phyloP scores from a whole-genome alignment of 2,329 filamentous ascomycete genomes.

The Aspergillus nomiae region DNA sequence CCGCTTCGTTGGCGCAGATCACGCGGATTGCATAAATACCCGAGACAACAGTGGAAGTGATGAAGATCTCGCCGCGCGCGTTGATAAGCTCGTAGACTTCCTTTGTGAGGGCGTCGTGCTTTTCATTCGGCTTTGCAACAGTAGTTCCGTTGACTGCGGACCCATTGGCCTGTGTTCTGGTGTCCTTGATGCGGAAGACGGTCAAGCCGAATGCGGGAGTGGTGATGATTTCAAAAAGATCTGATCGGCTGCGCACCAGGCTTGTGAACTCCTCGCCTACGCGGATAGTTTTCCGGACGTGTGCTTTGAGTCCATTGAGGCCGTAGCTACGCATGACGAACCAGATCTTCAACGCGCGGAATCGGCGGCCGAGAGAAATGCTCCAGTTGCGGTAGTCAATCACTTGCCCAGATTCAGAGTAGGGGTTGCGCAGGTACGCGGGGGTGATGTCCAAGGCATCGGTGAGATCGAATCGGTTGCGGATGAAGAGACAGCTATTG shows the following conservation, averaged over 20 bases:
- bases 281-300: slow-evolving; percentile 69
- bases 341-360: slow-evolving; percentile 91
- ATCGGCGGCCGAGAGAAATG: slow-evolving; percentile 85
- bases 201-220: slow-evolving; percentile 77
- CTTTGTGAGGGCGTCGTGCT: slow-evolving; percentile 69
- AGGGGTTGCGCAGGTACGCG: slow-evolving; percentile 78
- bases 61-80: slow-evolving; percentile 72
- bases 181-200: slow-evolving; percentile 67
- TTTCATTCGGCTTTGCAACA: slow-evolving; percentile 45
- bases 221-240: slow-evolving; percentile 76
- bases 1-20: slow-evolving; percentile 69
- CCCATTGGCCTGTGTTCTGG: slow-evolving; percentile 17
- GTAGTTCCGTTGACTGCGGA: slow-evolving; percentile 14
- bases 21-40: slow-evolving; percentile 79
- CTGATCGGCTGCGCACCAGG: slow-evolving; percentile 59
- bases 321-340: slow-evolving; percentile 87
- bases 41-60: slow-evolving; percentile 75
- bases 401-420: slow-evolving; percentile 78
- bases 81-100: slow-evolving; percentile 76
- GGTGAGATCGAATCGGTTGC: slow-evolving; percentile 73
- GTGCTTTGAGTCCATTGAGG: slow-evolving; percentile 70
- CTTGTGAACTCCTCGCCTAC: slow-evolving; percentile 71
- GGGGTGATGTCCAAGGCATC: slow-evolving; percentile 77
- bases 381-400: slow-evolving; percentile 98
- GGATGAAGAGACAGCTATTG: slow-evolving; percentile 73